Percentiles rank a stretch among this genome's conserved stretches.
Evolutionary conservation across 768 basidiomycete genomes (phyloP).

Genomic region (Boletus subparvulus): DNA sequence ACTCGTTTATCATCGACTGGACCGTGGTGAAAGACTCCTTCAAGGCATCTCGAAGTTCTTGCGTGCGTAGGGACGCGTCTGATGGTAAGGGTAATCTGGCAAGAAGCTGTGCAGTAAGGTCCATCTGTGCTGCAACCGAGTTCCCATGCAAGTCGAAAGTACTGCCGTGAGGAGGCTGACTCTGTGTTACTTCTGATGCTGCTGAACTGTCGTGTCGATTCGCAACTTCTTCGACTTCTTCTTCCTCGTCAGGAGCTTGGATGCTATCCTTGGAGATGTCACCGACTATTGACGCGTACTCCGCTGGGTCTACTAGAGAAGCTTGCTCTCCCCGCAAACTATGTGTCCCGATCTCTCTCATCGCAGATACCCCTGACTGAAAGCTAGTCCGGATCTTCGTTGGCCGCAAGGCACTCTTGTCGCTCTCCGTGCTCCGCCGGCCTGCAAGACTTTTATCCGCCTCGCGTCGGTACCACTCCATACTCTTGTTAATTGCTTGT

Average conservation of each 20-base stretch:
- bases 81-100: constrained; percentile 40
- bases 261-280: constrained; percentile 17
- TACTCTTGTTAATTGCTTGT: constrained; percentile 67
- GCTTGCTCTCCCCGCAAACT: constrained; percentile 24
- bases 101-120: constrained; percentile 69
- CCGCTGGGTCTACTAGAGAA: constrained; percentile 24
- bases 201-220: constrained; percentile 48
- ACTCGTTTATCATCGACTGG: constrained; percentile 62
- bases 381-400: constrained; percentile 31
- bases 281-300: constrained; percentile 4
- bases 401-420: constrained; percentile 38
- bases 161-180: constrained; percentile 54
- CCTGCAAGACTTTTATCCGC: constrained; percentile 26
- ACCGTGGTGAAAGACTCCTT: constrained; percentile 58
- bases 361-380: constrained; percentile 27
- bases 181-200: constrained; percentile 39
- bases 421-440: constrained; percentile 50
- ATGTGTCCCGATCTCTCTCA: constrained; percentile 25
- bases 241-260: constrained; percentile 30
- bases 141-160: constrained; percentile 70
- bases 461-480: constrained; percentile 66
- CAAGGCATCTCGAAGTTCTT: constrained; percentile 49
- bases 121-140: constrained; percentile 71
- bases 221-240: constrained; percentile 30
- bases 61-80: constrained; percentile 26